Evolutionary conservation across 2,329 filamentous ascomycete species (phyloP).

Genomic region (Fusarium abutilonis): DNA sequence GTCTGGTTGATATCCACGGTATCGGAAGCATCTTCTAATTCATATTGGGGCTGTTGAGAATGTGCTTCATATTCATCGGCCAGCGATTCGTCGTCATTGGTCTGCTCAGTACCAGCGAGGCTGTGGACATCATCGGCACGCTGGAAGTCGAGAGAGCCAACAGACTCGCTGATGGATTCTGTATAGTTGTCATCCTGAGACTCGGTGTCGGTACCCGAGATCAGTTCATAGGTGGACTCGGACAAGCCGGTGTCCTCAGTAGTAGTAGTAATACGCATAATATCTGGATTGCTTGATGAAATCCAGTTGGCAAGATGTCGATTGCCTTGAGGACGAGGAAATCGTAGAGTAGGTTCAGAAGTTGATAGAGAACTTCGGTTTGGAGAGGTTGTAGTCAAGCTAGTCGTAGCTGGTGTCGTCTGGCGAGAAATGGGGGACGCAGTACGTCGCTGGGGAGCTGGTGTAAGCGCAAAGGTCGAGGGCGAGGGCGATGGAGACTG

Average conservation of each 20-base stretch:
- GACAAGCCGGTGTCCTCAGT: slow-evolving; percentile 62
- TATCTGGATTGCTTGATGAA: slow-evolving; percentile 65
- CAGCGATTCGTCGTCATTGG: slow-evolving; percentile 56
- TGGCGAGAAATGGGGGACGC: slow-evolving; percentile 26
- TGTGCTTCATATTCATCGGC: slow-evolving; percentile 48
- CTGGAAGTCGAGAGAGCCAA: slow-evolving; percentile 60
- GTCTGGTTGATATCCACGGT: slow-evolving; percentile 12
- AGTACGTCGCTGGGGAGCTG: slow-evolving; percentile 33
- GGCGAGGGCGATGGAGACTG: slow-evolving; percentile 33
- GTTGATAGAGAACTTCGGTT: slow-evolving; percentile 46
- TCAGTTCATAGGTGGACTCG: slow-evolving; percentile 67
- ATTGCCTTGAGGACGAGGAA: slow-evolving; percentile 66
- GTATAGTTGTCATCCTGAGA: slow-evolving; percentile 61
- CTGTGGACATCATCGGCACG: slow-evolving; percentile 64
- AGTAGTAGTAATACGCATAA: slow-evolving; percentile 60
- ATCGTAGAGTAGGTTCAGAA: slow-evolving; percentile 63
- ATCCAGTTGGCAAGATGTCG: slow-evolving; percentile 68
- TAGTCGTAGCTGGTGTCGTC: slow-evolving; percentile 32
- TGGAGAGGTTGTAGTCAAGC: slow-evolving; percentile 5
- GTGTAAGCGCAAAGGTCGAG: slow-evolving; percentile 38
- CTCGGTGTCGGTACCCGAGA: slow-evolving; percentile 63
- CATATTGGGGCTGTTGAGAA: slow-evolving; percentile 12
- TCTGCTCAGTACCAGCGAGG: slow-evolving; percentile 60
- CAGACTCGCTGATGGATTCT: slow-evolving; percentile 61
- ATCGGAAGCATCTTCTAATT: slow-evolving; percentile 27